phyloP scores from a whole-genome alignment of 2,329 filamentous ascomycete species.

The Fusarium mangiferae region DNA sequence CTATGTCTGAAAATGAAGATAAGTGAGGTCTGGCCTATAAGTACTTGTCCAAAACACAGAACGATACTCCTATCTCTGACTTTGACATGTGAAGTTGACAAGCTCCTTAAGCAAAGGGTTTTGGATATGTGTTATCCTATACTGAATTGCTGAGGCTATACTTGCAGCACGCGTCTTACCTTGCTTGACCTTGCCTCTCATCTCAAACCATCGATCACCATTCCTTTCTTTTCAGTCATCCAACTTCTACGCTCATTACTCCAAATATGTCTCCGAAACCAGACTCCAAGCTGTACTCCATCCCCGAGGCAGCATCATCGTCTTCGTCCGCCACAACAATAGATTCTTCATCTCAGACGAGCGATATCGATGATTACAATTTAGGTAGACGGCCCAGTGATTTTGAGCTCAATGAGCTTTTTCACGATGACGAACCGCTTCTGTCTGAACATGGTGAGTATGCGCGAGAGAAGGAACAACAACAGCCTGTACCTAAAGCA shows the following conservation, averaged over 20 bases:
- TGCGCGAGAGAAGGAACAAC: neutral
- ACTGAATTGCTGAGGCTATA: fast-evolving
- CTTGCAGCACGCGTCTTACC: neutral
- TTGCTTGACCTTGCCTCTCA: neutral
- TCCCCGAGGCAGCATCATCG: fast-evolving
- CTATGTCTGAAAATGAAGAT: neutral
- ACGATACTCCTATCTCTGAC: fast-evolving
- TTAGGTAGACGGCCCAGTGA: neutral
- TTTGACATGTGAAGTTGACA: fast-evolving
- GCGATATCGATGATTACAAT: neutral
- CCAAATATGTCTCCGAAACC: fast-evolving
- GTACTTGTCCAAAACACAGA: fast-evolving
- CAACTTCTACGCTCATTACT: fast-evolving
- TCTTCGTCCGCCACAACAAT: neutral
- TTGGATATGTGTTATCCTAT: no score
- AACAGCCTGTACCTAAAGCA: neutral
- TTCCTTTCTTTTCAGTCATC: no score
- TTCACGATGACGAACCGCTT: neutral
- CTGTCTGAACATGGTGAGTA: neutral
- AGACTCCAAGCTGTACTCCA: neutral
- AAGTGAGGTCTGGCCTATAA: fast-evolving
- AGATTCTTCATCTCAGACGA: neutral
- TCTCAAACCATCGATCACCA: fast-evolving
- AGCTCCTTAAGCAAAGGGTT: no score
- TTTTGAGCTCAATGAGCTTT: neutral